phyloP scores from a whole-genome alignment of 129 eudicot genomes.

The Escallonia herrerae region DNA sequence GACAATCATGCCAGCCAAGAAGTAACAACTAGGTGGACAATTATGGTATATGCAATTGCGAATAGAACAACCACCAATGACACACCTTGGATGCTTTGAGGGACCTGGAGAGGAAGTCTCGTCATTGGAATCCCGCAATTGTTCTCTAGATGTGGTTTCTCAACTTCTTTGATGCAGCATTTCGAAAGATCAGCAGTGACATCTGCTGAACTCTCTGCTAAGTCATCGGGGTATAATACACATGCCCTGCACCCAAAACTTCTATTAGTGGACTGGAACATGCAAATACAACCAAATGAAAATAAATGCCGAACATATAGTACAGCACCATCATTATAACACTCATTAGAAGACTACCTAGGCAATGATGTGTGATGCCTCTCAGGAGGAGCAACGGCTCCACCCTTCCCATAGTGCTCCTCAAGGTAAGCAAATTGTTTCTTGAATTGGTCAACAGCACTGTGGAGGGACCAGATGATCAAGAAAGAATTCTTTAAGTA shows the following conservation, averaged over 20 bases:
- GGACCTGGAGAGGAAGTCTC: conserved; percentile 73
- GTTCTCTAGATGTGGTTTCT: conserved; percentile 47
- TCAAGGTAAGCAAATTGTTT: conserved; percentile 97
- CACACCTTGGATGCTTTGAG: conserved; percentile 70
- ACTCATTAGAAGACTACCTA: conserved; percentile 34
- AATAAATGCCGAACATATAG: not conserved
- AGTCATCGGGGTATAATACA: conserved; percentile 72
- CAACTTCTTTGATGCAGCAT: conserved; percentile 74
- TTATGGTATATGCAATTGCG: no score
- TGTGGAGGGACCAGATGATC: conserved; percentile 17
- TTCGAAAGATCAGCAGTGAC: conserved; percentile 69
- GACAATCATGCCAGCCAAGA: no score
- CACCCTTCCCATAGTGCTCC: conserved; percentile 93
- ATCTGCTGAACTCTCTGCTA: conserved; percentile 47
- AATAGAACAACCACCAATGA: not conserved
- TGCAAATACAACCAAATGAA: not conserved
- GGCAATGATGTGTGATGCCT: conserved; percentile 91
- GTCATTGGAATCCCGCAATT: conserved; percentile 50
- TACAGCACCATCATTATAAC: not conserved
- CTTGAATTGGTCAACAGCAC: conserved; percentile 98
- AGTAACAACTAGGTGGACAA: no score
- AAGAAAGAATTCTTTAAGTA: no score
- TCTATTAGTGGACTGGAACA: conserved; percentile 5
- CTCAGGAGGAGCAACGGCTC: conserved; percentile 66
- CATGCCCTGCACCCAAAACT: conserved; percentile 52